Base-by-base conservation (phyloP, 495 filamentous ascomycete genomes). In the Aspergillus olivimuriae region DNA sequence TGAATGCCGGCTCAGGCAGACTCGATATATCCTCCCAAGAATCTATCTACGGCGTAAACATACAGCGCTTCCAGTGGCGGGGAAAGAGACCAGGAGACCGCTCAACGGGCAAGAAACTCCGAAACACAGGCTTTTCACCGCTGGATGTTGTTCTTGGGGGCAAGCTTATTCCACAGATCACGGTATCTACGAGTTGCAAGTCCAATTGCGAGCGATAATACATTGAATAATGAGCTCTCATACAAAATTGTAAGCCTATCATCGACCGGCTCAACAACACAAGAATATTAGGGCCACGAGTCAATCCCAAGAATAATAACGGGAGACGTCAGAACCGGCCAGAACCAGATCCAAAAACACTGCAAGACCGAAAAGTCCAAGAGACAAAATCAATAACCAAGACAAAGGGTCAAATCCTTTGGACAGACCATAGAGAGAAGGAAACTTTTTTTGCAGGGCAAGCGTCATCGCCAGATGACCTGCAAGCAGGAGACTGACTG, bases 251-350 rank as follows among this genome's bases (percentile, higher is more conserved):
- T 7, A 14, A 16, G 11, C 33, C 32, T 5, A 34, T 34, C 19
- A 34, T 34, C 12, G 10, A 42, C 10, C 39, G 22, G 3, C 26
- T 17, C 19, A 43, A 23, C 4, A 41, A 51, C 40, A 43, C 50
- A 39, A 55, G 41, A 47, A 53, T 47, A 51, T 37, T 58, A 19
- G 48, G 53, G 72, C 73, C 73, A 76, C 73, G 73, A 76, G 73
- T 76, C 70, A 68, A 75, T 74, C 70, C 68, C n/a, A n/a, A n/a
- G n/a, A n/a, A n/a, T n/a, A n/a, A 31, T 24, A 41, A 33, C 14
- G 57, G 70, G 72, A 75, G 73, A 76, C 72, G 60, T 75, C 73
- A 75, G 73, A 75, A 75, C 69, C 69, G 70, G 68, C 72, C 56
- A n/a, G n/a, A n/a, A n/a, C n/a, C n/a, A n/a, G n/a, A 50, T 56